Evolutionary conservation across 495 filamentous ascomycete species (phyloP), one percentile per base, ranked within the genome.

Genomic region (Bombardia bombarda): DNA sequence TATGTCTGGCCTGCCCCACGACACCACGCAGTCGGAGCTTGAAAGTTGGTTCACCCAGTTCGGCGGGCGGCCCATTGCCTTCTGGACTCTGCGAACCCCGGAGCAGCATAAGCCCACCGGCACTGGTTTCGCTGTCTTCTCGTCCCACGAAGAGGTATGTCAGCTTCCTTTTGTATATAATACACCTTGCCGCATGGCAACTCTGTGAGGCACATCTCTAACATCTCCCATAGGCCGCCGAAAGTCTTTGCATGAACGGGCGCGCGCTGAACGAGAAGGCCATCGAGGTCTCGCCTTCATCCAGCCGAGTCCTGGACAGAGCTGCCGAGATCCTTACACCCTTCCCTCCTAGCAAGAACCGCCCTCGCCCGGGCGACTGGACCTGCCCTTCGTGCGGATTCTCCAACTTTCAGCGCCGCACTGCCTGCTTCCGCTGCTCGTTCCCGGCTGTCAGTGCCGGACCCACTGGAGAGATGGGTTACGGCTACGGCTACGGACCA

Each of bases 21-120:
- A 98, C 56, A 98, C 92, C 20, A 98, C 92, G 2, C 92, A 98
- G 67, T 95, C 89, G 13, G 92, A 97, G 65, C 72, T 98, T 25
- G 92, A 97, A 68, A 95, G 87, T 63, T 98, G 92, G 92, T 98
- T 96, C 63, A 98, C 92, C 19, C 92, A 98, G 60, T 98, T 94
- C 55, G 90, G 92, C 43, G 92, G 92, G 32, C 85, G 92, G 14
- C 92, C 92, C n/a, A 97, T 97, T 69, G 90, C 90, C 17, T 98
- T 98, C 66, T 98, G 90, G 90, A 98, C 92, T 16, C 72, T 98
- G 40, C 87, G 92, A 32, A 97, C 92, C 17, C 92, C 92, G 9
- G 92, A 98, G 62, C 92, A 97, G 63, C 90, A 96, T 68, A 98
- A 98, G 72, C 92, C 92, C 16, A 97, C 90, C 7, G 92, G 92